phyloP scores from a whole-genome alignment of 208 protist species.

The Trypanosoma congolense region DNA sequence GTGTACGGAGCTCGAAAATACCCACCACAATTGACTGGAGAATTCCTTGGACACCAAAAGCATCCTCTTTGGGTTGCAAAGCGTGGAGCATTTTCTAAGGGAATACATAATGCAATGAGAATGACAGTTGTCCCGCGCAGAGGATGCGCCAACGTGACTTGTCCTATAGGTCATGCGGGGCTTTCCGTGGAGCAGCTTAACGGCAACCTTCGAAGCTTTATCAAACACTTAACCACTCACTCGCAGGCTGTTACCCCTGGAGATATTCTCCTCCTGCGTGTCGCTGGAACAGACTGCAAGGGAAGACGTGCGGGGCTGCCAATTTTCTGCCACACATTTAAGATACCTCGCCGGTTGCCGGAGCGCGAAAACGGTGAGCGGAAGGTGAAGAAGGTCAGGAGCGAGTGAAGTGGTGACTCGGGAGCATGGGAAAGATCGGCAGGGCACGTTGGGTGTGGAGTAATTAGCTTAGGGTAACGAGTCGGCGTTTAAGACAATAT shows the following conservation, averaged over 20 bases:
- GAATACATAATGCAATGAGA: slow-evolving; percentile 36
- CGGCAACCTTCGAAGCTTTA: slow-evolving; percentile 66
- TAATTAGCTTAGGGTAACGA: too few relatives aligned
- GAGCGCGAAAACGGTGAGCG: slow-evolving; percentile 2
- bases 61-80: slow-evolving; percentile 70
- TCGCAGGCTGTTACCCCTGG: slow-evolving; percentile 41
- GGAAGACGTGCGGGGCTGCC: slow-evolving; percentile 65
- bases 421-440: not conserved
- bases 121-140: slow-evolving; percentile 77
- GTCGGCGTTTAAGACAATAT: too few relatives aligned
- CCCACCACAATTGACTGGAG: slow-evolving; percentile 72
- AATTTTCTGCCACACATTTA: slow-evolving; percentile 66
- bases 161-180: slow-evolving; percentile 76
- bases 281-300: slow-evolving; percentile 56
- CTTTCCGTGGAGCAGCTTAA: slow-evolving; percentile 46
- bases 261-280: slow-evolving; percentile 76
- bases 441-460: too few relatives aligned
- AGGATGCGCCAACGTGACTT: slow-evolving; percentile 70
- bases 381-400: slow-evolving; percentile 15
- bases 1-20: slow-evolving; percentile 71
- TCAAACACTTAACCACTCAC: slow-evolving; percentile 57
- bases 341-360: slow-evolving; percentile 22
- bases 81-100: slow-evolving; percentile 37
- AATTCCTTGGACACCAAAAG: slow-evolving; percentile 82
- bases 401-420: not conserved